phyloP scores from a whole-genome alignment of 2,329 filamentous ascomycete genomes.

The Fusarium sp. region DNA sequence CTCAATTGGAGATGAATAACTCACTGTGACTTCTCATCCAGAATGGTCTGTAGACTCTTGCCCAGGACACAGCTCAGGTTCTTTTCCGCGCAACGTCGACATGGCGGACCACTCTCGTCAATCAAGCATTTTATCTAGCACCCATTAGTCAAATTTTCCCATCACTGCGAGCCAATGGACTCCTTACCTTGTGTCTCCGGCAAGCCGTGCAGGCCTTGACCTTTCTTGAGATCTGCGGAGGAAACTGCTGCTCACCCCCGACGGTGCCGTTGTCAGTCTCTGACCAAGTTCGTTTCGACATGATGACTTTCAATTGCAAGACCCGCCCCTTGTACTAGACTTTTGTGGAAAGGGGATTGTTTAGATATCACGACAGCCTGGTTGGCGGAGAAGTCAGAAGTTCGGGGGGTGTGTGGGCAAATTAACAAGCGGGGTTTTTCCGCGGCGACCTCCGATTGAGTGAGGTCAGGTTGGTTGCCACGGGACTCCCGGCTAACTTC shows the following conservation, averaged over 20 bases:
- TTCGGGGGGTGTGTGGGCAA: conserved; percentile 3
- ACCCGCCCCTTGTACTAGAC: neutral
- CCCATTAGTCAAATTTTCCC: neutral
- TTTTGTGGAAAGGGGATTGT: conserved; percentile 7
- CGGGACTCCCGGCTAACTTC: conserved; percentile 6
- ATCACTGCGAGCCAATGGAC: neutral
- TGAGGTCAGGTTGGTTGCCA: neutral
- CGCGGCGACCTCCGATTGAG: conserved; percentile 11
- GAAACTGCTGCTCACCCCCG: conserved; percentile 17
- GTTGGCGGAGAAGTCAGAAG: conserved; percentile 19
- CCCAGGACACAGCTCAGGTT: conserved; percentile 52
- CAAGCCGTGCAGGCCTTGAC: conserved; percentile 54
- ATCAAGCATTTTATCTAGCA: conserved; percentile 54
- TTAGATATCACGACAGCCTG: conserved; percentile 21
- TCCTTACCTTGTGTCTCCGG: conserved; percentile 51
- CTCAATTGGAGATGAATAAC: neutral
- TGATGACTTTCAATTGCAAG: neutral
- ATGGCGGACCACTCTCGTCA: conserved; percentile 53
- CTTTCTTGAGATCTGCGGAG: conserved; percentile 49
- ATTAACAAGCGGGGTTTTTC: conserved; percentile 32
- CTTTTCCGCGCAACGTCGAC: conserved; percentile 50
- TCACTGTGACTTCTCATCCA: conserved; percentile 52
- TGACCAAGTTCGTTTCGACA: conserved; percentile 34
- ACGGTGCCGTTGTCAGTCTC: conserved; percentile 11
- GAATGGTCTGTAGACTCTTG: conserved; percentile 54